phyloP scores from a whole-genome alignment of 2,329 filamentous ascomycete species.

The Hymenotorrendiella dingleyae region DNA sequence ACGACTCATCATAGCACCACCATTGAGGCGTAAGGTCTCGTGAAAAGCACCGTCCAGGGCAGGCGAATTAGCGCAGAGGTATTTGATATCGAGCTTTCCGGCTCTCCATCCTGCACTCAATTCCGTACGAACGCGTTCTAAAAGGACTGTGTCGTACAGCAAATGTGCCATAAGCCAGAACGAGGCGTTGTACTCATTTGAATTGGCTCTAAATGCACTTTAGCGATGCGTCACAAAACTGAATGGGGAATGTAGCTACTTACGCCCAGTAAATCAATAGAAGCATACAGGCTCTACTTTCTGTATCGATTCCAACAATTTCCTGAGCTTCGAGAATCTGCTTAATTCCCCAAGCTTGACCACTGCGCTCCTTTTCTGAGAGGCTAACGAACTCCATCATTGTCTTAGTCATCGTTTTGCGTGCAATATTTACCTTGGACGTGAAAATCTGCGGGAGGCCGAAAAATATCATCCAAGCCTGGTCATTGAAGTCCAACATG shows the following conservation, averaged over 20 bases:
- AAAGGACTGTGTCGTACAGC: background rate
- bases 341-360: background rate
- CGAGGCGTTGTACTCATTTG: background rate
- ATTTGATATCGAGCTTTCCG: background rate
- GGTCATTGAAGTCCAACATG: slow-evolving; percentile 3
- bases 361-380: background rate
- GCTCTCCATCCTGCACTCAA: background rate
- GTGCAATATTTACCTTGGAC: slow-evolving; percentile 3
- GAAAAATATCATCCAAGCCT: slow-evolving; percentile 4
- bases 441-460: slow-evolving; percentile 2
- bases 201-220: background rate
- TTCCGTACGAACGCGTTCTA: background rate
- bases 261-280: slow-evolving; percentile 1
- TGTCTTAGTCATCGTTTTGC: background rate
- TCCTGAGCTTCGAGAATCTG: background rate
- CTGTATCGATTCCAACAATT: background rate
- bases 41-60: background rate
- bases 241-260: background rate
- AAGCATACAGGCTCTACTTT: slow-evolving; percentile 1
- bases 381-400: background rate
- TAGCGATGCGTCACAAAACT: background rate
- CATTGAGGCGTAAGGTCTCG: background rate
- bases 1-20: background rate
- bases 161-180: slow-evolving; percentile 1
- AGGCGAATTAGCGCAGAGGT: background rate